Base-by-base conservation (phyloP, 768 basidiomycete species). In the Boletus rufocinnamomeus region DNA sequence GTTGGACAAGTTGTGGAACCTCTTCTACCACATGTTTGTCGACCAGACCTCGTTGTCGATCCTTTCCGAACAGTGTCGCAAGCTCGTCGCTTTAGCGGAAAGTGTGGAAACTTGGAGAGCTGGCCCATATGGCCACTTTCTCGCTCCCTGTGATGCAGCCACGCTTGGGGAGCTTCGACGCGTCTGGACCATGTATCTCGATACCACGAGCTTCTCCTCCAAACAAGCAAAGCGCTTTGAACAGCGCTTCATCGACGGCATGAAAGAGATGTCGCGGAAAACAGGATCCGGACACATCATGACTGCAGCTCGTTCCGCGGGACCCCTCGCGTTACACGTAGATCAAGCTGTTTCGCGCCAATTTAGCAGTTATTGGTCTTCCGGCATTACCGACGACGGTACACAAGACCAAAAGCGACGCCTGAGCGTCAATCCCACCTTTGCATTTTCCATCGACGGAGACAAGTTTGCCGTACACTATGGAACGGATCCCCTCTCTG, bases 401-500 rank as follows among this genome's bases (percentile, higher is more conserved):
- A 3, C 27, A 11, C 56, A 38, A 25, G 34, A 23, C 17, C 57
- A 17, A 10, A 54, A 51, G 34, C 56, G 19, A 41, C 41, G 25
- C 23, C 6, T 62, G 23, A n/a, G 14, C 0, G 57, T 62, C 47
- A 73, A 74, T 34, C 72, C 72, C 9, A 74, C 64, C 1, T 73
- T 73, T 46, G 60, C 58, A 0, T 73, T 63, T 40, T 74, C 73
- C 14, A 44, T 64, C n/a, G 56, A 67, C 1, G 66, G 70, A 1
- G 64, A 69, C 30, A 63, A 56, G 47, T 71, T 69, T 23, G 28
- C 71, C 0, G 63, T 69, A 1, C 71, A 73, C 32, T 73, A 71
- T 28, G 71, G 63, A n/a, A 66, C 67, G 0, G 73, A 71, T 53
- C 64, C 69, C 13, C 56, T 71, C 35, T 30, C n/a, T 0, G 68